Base-by-base conservation (phyloP, 2,329 filamentous ascomycete species). In the Sclerotinia borealis region DNA sequence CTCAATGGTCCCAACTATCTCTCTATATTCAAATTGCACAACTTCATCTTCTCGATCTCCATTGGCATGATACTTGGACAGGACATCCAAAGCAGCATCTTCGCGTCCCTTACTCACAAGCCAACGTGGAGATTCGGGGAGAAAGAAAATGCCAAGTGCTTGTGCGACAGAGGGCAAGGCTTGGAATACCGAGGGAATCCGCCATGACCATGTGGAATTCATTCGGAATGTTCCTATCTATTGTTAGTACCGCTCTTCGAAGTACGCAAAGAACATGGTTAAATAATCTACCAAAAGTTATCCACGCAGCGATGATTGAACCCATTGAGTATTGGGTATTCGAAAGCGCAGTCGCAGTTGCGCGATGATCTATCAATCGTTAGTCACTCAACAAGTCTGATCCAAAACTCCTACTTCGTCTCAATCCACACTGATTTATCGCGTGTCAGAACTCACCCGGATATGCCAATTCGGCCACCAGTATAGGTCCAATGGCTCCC, bases 121-220 rank as follows among this genome's bases (percentile, higher is more conserved):
- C 83, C 83, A 87, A 52, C 85, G 75, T 0, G 85, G 85, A 2
- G 81, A 84, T 68, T 87, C 84, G 0, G 85, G 84, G 1, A 86
- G 74, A 66, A 84, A 78, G 61, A 79, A 83, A 5, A 80, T 76
- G 43, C 77, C 77, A 11, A 78, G n/a, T 4, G 78, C 72, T 47
- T 67, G 65, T n/a, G 64, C 31, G n/a, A 66, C 8, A 7, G 67
- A 64, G 22, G 65, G 64, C 13, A 68, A 51, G 27, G 60, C 65
- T 56, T 68, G 67, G n/a, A 63, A 63, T 5, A 62, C 50, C 8
- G 65, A 63, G 10, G 67, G 67, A 25, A 68, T 66, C 1, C 66
- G 65, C 67, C 67, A 68, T 25, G 66, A 62, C 66, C 68, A 69
- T 3, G 63, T 65, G 47, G 55, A 61, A 2, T 59, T 54, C 11